Conservation (phyloP, 495 filamentous ascomycete genomes). For the Talaromyces thailandensis region DNA sequence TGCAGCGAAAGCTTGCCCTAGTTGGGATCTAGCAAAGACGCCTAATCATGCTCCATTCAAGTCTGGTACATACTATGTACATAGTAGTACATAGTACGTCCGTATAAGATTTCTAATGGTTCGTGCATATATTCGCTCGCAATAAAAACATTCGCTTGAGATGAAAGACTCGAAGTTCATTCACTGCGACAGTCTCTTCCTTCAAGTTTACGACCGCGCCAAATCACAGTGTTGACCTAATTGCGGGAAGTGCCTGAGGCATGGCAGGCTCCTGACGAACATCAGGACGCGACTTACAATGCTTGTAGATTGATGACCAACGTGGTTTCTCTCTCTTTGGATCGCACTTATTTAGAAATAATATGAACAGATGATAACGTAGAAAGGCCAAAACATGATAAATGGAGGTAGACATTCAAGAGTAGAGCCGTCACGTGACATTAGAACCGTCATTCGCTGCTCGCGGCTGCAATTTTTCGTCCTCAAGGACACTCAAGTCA, state of each 20-base stretch:
- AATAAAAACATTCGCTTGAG: too few species aligned
- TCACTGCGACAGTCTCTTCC: neutral
- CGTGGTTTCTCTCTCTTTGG: too few species aligned
- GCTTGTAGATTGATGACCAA: neutral
- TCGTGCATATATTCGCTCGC: too few species aligned
- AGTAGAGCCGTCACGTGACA: neutral
- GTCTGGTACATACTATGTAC: too few species aligned
- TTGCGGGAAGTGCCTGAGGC: neutral
- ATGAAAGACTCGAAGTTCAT: neutral
- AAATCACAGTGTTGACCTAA: neutral
- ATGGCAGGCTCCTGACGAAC: neutral
- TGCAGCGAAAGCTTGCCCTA: neutral
- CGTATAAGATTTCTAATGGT: too few species aligned
- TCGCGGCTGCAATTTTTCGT: constrained; percentile 3
- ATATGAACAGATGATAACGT: too few species aligned
- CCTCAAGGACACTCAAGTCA: neutral
- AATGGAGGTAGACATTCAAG: too few species aligned
- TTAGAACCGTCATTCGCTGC: neutral
- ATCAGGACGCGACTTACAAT: neutral
- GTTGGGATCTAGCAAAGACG: neutral
- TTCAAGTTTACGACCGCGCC: too few species aligned
- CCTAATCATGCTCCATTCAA: neutral
- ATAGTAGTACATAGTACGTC: too few species aligned
- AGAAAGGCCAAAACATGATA: neutral
- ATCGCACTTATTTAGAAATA: too few species aligned